Base-by-base conservation (phyloP, 1,139 yeast genomes). In the Hansenula lynferdii region DNA sequence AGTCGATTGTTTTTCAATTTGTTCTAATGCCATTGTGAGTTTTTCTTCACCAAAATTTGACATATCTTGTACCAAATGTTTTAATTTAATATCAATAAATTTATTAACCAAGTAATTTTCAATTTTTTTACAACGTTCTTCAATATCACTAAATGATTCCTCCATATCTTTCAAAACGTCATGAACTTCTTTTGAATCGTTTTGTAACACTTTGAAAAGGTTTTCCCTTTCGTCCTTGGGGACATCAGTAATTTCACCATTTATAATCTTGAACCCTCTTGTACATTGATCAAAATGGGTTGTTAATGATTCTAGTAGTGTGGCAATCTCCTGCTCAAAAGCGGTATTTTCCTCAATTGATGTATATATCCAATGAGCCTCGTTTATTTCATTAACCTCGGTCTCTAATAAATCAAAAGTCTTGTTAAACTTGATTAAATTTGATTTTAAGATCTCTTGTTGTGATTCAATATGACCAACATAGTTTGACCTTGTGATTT, bases 241-340 rank as follows among this genome's bases (percentile, higher is more conserved):
- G 5, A 48, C 38, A 2, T 45, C 27, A 1, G 46, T 32, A 5
- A 41, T 29, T 3, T 51, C 44, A n/a, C 58, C 58, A n/a, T 54
- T 49, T 10, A 63, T 45, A 2, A 64, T 40, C 11, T 47, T 50
- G 17, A 48, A 39, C 3, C 63, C 80, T 35, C 72, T 67, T 5
- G 62, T 49, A 48, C 95, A 85, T 53, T 85, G 89, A 56, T 87
- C 96, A 49, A 79, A 86, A 60, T 89, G 96, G 39, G 77, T 75
- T 7, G 96, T 83, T 28, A 89, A 63, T 54, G 89, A 79, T 42
- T 79, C 81, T 27, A 89, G 62, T 16, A 84, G 64, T 8, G 74
- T 69, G 0, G 86, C 94, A 59, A 87, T 69, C 40, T 85, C 94
- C 42, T 72, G 70, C 39, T 87, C 95, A 40, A 82, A 62, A 0